phyloP scores from a whole-genome alignment of 768 basidiomycete species.

The Termitomyces bulborhizus region DNA sequence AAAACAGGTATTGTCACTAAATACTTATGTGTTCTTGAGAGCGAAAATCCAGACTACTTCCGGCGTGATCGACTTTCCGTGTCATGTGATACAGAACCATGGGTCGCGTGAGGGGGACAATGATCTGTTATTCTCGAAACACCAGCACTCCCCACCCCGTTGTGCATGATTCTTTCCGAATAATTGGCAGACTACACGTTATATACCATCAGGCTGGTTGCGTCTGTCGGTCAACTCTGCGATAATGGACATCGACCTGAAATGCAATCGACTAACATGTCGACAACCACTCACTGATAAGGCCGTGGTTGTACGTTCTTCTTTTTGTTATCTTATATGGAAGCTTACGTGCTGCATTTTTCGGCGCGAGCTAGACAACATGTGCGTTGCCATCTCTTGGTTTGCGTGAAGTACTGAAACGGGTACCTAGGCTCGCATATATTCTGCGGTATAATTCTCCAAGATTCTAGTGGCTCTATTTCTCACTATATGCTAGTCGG shows the following conservation, averaged over 20 bases:
- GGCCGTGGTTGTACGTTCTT: slow-evolving; percentile 71
- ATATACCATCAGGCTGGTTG: too few relatives aligned
- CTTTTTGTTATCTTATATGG: background rate
- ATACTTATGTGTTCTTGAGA: too few relatives aligned
- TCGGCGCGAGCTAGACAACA: slow-evolving; percentile 15
- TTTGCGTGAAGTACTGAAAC: slow-evolving; percentile 1
- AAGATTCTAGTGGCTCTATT: background rate
- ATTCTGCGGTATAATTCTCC: slow-evolving; percentile 57
- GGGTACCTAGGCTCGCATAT: slow-evolving; percentile 67
- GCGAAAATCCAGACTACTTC: too few relatives aligned
- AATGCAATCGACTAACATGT: slow-evolving; percentile 76
- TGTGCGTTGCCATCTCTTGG: slow-evolving; percentile 13
- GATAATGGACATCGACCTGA: slow-evolving; percentile 68
- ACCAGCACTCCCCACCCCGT: background rate
- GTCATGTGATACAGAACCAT: background rate
- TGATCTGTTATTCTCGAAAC: background rate
- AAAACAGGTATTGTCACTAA: too few relatives aligned
- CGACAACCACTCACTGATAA: slow-evolving; percentile 64
- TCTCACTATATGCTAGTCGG: slow-evolving; percentile 37
- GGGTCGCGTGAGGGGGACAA: background rate
- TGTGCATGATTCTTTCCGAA: too few relatives aligned
- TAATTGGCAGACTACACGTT: background rate
- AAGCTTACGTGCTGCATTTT: background rate
- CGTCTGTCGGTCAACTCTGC: background rate
- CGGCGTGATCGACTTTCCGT: background rate